These are phyloP conservation scores for Trichoderma afroharzianum DNA, from an alignment of 2,329 filamentous ascomycete species.

Conservation along the genomic window DNA sequence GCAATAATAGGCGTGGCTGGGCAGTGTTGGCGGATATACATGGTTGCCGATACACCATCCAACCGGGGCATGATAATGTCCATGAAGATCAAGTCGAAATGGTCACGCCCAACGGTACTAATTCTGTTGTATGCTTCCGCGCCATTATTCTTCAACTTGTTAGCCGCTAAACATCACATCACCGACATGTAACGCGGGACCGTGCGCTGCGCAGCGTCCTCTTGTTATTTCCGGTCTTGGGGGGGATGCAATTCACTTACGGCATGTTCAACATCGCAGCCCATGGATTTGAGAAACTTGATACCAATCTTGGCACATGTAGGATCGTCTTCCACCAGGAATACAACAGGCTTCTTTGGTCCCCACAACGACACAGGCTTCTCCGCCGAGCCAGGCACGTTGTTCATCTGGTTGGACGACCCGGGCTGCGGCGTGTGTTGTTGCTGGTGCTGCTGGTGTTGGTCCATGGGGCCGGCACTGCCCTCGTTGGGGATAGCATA, in stretches of 20 bases:
- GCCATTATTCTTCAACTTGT: constrained; percentile 57
- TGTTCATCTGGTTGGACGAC: constrained; percentile 22
- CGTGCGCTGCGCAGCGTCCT: background rate
- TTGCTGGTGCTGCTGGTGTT: constrained; percentile 29
- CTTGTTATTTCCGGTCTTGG: background rate
- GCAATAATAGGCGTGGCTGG: constrained; percentile 84
- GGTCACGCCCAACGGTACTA: constrained; percentile 42
- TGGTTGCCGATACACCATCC: constrained; percentile 90
- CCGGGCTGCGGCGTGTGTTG: constrained; percentile 19
- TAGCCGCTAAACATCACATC: background rate
- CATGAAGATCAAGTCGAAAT: constrained; percentile 74
- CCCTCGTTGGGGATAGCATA: constrained; percentile 68
- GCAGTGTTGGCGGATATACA: constrained; percentile 85
- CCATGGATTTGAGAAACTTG: constrained; percentile 63
- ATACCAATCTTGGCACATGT: constrained; percentile 65
- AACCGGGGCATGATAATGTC: constrained; percentile 97
- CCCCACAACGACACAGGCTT: constrained; percentile 52
- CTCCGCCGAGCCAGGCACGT: constrained; percentile 24
- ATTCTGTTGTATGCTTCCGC: constrained; percentile 89
- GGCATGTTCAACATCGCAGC: constrained; percentile 64
- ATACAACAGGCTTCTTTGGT: constrained; percentile 67
- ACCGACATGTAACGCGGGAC: background rate
- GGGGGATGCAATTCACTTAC: constrained; percentile 41
- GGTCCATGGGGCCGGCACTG: constrained; percentile 38
- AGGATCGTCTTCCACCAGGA: constrained; percentile 82